Evolutionary conservation across 441 rosid species (phyloP).

Genomic region (Populus tomentosa): DNA sequence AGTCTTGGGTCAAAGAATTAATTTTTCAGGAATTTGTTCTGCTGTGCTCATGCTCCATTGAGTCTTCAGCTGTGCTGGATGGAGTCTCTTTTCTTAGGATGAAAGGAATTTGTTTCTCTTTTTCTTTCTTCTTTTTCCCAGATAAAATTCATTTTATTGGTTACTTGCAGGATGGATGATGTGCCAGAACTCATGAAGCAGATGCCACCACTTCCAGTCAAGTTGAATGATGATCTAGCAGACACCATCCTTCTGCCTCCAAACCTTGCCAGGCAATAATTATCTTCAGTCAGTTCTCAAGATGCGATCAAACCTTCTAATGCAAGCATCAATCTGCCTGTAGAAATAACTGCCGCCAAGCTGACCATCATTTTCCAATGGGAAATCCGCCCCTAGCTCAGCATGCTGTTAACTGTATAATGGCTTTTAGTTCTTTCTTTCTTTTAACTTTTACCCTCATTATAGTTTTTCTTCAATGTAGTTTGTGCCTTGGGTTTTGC

Average conservation of each 20-base stretch:
- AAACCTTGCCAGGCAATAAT: conserved; percentile 19
- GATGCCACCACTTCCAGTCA: conserved; percentile 51
- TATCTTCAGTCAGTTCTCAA: not conserved
- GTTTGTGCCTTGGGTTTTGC: not conserved
- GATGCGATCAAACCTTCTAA: not conserved
- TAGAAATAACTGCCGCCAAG: conserved; percentile 3
- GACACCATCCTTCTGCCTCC: conserved; percentile 25
- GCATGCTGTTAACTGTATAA: not conserved
- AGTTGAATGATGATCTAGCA: conserved; percentile 34
- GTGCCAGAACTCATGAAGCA: conserved; percentile 39
- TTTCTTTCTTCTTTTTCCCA: not conserved
- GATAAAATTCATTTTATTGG: not conserved
- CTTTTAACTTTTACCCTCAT: not conserved
- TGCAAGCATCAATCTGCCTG: not conserved
- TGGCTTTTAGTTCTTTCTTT: not conserved
- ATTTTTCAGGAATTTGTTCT: not conserved
- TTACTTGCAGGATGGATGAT: conserved; percentile 42
- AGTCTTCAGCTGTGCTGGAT: not conserved
- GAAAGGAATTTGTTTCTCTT: not conserved
- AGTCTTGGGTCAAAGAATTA: not conserved
- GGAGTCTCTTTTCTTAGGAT: not conserved
- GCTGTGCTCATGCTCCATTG: not conserved
- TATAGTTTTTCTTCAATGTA: not conserved
- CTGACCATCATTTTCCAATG: not conserved
- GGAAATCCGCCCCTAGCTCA: not conserved